Evolutionary conservation across 169 alveolate species (phyloP).

Genomic region (Pseudocohnilembus persalinus): DNA sequence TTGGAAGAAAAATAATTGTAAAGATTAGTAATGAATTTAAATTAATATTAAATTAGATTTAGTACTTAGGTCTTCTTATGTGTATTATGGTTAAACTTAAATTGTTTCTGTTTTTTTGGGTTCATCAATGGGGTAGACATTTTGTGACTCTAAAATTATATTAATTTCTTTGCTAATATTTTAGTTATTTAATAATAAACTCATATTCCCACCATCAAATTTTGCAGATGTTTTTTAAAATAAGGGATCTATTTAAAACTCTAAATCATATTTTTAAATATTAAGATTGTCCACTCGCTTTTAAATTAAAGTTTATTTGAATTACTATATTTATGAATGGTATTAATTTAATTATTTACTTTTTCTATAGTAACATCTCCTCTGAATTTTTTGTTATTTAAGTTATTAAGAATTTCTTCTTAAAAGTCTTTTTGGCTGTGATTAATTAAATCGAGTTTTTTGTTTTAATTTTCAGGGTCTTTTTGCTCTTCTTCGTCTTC

Average conservation of each 20-base stretch:
- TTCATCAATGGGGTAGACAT: too few species aligned
- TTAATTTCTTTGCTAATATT: too few species aligned
- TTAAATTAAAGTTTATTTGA: too few species aligned
- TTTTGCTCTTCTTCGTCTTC: neutral
- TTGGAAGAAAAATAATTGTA: too few species aligned
- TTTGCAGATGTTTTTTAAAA: conserved; percentile 63
- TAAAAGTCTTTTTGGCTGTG: conserved; percentile 33
- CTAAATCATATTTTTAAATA: conserved; percentile 65
- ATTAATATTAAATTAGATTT: too few species aligned
- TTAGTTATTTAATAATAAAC: neutral
- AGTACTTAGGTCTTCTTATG: too few species aligned
- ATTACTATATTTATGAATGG: too few species aligned
- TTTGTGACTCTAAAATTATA: too few species aligned
- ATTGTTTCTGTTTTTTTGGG: too few species aligned
- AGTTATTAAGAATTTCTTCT: conserved; percentile 30
- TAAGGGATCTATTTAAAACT: conserved; percentile 64
- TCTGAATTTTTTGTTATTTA: conserved; percentile 37
- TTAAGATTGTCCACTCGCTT: conserved; percentile 50
- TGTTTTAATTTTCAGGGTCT: conserved; percentile 39
- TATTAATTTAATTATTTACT: neutral
- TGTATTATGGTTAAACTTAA: too few species aligned
- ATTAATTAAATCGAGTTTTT: conserved; percentile 47
- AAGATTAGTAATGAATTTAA: too few species aligned
- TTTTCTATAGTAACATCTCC: conserved; percentile 68
- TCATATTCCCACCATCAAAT: conserved; percentile 40